Evolutionary conservation across 306 rosid genomes (phyloP).

Genomic region (Cucumis hystrix): DNA sequence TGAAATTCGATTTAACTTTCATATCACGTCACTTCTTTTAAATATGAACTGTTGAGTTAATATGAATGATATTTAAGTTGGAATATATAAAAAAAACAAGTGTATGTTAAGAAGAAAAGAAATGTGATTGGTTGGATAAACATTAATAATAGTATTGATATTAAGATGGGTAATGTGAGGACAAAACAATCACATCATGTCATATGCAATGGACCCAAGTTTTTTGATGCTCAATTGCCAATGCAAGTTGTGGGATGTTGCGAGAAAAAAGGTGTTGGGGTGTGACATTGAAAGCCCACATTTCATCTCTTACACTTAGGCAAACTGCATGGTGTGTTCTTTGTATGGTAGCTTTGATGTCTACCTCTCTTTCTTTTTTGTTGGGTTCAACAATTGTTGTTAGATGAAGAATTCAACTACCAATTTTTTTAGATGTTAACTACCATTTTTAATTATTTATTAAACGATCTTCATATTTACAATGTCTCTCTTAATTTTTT

Average conservation of each 20-base stretch:
- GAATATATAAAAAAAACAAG: no score
- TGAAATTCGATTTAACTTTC: not conserved
- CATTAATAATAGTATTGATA: not conserved
- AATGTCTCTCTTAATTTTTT: no score
- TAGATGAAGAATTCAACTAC: no score
- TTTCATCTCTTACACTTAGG: not conserved
- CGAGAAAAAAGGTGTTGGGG: not conserved
- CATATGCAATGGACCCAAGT: slow-evolving; percentile 3
- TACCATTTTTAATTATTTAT: no score
- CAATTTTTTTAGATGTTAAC: no score
- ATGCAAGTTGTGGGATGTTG: not conserved
- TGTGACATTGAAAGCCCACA: slow-evolving; percentile 1
- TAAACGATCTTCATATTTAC: no score
- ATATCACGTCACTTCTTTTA: no score
- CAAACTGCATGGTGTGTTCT: not conserved
- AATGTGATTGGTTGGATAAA: not conserved
- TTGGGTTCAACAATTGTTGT: no score
- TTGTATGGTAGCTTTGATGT: not conserved
- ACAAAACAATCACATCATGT: not conserved
- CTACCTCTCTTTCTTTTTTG: not conserved
- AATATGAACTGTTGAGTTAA: no score
- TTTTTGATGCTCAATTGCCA: not conserved
- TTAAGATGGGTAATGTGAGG: not conserved
- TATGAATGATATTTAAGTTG: no score
- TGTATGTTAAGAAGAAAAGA: not conserved